Conservation (phyloP, 129 eudicot species). For the Helianthus tuberosus region DNA sequence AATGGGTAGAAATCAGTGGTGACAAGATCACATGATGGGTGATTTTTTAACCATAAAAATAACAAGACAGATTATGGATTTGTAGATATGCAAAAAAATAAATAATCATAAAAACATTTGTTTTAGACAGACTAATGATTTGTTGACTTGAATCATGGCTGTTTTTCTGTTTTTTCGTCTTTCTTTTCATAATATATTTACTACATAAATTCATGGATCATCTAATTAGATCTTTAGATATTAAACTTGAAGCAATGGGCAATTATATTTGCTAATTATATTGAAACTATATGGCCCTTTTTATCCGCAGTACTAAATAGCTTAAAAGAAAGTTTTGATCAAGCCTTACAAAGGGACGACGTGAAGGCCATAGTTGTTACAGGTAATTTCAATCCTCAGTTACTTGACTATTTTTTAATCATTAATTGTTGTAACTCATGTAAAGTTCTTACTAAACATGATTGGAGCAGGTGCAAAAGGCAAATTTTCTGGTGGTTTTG, state of each 20-base stretch:
- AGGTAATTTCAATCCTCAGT: conserved; percentile 42
- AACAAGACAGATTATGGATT: conserved; percentile 7
- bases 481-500: conserved; percentile 98
- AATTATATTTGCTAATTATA: not conserved
- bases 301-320: conserved; percentile 70
- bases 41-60: conserved; percentile 24
- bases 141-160: not conserved
- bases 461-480: conserved; percentile 83
- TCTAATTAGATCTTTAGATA: not conserved
- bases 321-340: conserved; percentile 64
- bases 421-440: conserved; percentile 3
- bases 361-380: conserved; percentile 97
- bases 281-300: conserved; percentile 5
- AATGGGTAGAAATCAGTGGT: no score
- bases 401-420: conserved; percentile 15
- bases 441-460: not conserved
- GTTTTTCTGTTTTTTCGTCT: not conserved
- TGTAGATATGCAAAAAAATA: not conserved
- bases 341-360: conserved; percentile 82
- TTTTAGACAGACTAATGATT: not conserved
- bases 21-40: conserved; percentile 15
- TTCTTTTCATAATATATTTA: not conserved
- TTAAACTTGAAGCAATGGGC: not conserved
- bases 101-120: not conserved
- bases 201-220: not conserved